A percentile compares a stretch with the other conserved stretches of the same genome.
Evolutionary conservation across 148 eudicot genomes (phyloP).

Genomic region (Vaccinium vitisidaea): DNA sequence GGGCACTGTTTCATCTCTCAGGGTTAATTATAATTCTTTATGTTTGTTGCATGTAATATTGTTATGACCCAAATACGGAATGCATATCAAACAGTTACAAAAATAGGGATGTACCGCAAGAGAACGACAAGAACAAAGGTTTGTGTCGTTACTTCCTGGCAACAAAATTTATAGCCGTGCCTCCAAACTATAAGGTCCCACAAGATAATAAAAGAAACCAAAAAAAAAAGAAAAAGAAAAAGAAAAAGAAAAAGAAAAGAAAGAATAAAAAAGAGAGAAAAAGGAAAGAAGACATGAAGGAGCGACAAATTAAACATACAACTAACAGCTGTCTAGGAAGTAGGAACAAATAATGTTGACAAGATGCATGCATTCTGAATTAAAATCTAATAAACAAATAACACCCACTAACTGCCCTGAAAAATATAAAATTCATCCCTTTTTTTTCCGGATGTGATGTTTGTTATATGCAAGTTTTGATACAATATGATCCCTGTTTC

Average conservation of each 20-base stretch:
- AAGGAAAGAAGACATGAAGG: not conserved
- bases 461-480: not conserved
- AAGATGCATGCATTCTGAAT: not conserved
- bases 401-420: not conserved
- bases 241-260: not conserved
- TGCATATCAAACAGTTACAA: not conserved
- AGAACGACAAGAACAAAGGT: not conserved
- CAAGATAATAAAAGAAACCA: not conserved
- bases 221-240: constrained; percentile 1
- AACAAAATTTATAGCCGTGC: not conserved
- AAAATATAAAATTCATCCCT: not conserved
- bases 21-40: not conserved
- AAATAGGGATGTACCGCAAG: not conserved
- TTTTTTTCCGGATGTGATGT: not conserved
- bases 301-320: not conserved
- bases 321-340: not conserved
- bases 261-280: not conserved
- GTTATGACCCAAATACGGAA: not conserved
- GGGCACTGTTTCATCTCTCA: not conserved
- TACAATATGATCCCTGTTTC: constrained; percentile 8
- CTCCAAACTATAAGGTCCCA: not conserved
- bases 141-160: not conserved
- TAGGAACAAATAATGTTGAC: not conserved
- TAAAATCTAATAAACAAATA: not conserved
- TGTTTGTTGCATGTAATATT: not conserved